Conservation (phyloP, 768 basidiomycete genomes). For the Tulasnella sp. region DNA sequence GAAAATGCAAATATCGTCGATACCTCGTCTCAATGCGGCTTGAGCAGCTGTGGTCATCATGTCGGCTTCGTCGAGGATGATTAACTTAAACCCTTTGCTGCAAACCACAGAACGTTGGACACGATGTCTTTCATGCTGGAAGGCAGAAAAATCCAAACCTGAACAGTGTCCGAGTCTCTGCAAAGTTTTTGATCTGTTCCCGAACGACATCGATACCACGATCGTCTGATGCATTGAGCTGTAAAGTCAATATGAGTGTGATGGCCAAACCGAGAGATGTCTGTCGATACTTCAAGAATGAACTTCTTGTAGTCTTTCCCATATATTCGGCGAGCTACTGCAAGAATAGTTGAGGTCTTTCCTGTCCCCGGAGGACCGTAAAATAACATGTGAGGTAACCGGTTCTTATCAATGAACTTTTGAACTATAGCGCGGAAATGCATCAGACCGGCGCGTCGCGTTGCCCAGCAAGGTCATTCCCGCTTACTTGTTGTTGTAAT, state of each 20-base stretch:
- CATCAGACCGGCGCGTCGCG: conserved; percentile 15
- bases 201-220: conserved; percentile 98
- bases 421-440: conserved; percentile 58
- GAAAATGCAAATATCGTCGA: conserved; percentile 26
- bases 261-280: neutral
- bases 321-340: conserved; percentile 93
- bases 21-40: conserved; percentile 84
- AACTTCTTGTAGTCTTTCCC: conserved; percentile 84
- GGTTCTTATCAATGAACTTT: conserved; percentile 92
- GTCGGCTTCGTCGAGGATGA: conserved; percentile 99
- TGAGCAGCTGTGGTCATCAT: conserved; percentile 99
- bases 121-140: neutral
- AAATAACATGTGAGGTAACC: conserved; percentile 92
- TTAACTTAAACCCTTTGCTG: conserved; percentile 94
- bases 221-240: conserved; percentile 98
- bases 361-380: conserved; percentile 99
- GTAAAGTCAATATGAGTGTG: conserved; percentile 7
- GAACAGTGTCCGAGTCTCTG: conserved; percentile 85
- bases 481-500: conserved; percentile 89
- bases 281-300: conserved; percentile 79
- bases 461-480: neutral
- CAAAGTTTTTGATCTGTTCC: conserved; percentile 98
- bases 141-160: conserved; percentile 40
- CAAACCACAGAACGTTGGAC: conserved; percentile 43
- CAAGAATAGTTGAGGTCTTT: conserved; percentile 96